phyloP scores from a whole-genome alignment of 208 protist genomes.

The Leishmania amazonensis region DNA sequence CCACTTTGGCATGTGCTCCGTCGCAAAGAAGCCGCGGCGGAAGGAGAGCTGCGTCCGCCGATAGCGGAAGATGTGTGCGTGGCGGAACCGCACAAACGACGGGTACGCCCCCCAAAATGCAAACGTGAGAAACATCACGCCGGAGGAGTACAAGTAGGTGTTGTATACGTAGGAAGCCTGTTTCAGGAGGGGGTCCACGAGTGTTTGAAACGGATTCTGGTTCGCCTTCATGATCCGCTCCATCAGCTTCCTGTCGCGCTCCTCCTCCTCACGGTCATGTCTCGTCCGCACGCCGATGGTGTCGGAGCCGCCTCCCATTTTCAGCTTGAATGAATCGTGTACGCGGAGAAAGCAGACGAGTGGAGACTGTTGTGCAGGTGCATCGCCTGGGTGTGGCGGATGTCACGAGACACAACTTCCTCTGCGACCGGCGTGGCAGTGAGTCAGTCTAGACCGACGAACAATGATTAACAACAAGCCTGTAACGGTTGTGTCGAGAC shows the following conservation, averaged over 20 bases:
- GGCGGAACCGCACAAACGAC: constrained; percentile 67
- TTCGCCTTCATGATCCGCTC: constrained; percentile 48
- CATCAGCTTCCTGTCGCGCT: constrained; percentile 43
- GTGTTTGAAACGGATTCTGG: constrained; percentile 59
- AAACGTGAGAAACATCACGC: constrained; percentile 50
- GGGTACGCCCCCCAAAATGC: constrained; percentile 70
- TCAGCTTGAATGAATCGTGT: neutral
- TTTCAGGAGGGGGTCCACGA: constrained; percentile 34
- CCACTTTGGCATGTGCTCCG: constrained; percentile 78
- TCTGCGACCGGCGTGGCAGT: neutral
- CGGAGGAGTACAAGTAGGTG: constrained; percentile 73
- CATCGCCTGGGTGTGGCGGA: neutral
- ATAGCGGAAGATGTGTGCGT: constrained; percentile 61
- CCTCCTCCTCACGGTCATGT: constrained; percentile 47
- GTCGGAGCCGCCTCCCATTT: constrained; percentile 9
- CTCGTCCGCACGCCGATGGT: constrained; percentile 40
- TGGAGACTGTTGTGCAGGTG: neutral
- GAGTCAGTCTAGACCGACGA: neutral
- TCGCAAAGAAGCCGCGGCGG: constrained; percentile 63
- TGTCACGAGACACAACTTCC: too few species aligned
- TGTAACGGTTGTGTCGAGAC: neutral
- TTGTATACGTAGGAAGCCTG: constrained; percentile 34
- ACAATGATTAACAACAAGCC: neutral
- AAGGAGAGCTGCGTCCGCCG: constrained; percentile 51
- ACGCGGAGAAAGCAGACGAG: neutral